Conservation (phyloP, 176 grass and related monocot species). For the Ensete glaucum region DNA sequence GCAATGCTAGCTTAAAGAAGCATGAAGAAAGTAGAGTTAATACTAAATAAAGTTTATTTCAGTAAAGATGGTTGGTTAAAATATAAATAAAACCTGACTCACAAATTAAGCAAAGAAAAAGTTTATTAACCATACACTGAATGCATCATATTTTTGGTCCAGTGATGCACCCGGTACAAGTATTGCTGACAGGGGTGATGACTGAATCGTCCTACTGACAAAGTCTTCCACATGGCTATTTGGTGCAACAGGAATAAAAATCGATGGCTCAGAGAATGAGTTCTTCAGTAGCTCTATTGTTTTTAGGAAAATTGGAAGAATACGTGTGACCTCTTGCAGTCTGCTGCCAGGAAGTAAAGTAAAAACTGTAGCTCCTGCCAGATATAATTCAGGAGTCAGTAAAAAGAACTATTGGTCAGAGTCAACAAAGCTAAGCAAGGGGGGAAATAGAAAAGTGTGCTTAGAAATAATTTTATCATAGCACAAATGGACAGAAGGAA, state of each 20-base stretch:
- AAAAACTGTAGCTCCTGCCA: slow-evolving; percentile 66
- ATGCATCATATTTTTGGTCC: slow-evolving; percentile 70
- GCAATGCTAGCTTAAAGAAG: neutral
- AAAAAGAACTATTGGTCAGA: neutral
- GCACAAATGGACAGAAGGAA: neutral
- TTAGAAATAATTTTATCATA: neutral
- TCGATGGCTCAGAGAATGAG: slow-evolving; percentile 42
- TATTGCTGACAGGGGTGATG: slow-evolving; percentile 34
- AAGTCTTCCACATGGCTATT: slow-evolving; percentile 51
- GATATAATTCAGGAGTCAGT: slow-evolving; percentile 29
- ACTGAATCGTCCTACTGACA: slow-evolving; percentile 40
- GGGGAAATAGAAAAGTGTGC: slow-evolving; percentile 1
- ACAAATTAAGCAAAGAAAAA: neutral
- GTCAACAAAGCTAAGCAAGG: slow-evolving; percentile 4
- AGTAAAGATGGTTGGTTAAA: neutral
- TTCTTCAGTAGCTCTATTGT: slow-evolving; percentile 49
- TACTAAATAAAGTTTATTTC: neutral
- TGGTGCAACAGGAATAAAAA: slow-evolving; percentile 82
- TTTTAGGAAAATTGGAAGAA: slow-evolving; percentile 76
- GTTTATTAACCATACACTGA: slow-evolving; percentile 50
- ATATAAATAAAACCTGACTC: neutral
- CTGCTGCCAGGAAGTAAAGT: slow-evolving; percentile 88
- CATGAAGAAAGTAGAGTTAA: neutral
- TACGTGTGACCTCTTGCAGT: slow-evolving; percentile 78
- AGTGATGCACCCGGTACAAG: slow-evolving; percentile 56